Conservation (phyloP, 108 stramenopile genomes). For the Skeletonema tropicum region DNA sequence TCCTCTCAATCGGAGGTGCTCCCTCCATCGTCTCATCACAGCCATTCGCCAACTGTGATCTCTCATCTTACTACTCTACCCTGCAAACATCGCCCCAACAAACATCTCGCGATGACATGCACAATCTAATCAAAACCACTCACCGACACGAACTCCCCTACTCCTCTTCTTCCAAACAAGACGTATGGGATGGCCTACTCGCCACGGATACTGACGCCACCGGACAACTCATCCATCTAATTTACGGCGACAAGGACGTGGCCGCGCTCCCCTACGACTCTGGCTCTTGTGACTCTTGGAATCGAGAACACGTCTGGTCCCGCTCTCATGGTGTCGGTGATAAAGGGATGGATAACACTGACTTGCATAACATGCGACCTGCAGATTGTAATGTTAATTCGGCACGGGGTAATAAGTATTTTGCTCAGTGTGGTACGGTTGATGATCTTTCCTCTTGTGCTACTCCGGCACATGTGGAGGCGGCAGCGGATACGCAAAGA, state of each 20-base stretch:
- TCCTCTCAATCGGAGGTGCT: background rate
- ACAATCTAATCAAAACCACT: slow-evolving; percentile 42
- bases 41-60: slow-evolving; percentile 16
- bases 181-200: slow-evolving; percentile 71
- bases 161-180: slow-evolving; percentile 41
- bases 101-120: slow-evolving; percentile 24
- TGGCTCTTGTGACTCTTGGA: slow-evolving; percentile 63
- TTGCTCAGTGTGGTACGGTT: slow-evolving; percentile 47
- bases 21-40: slow-evolving; percentile 2
- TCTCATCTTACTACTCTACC: slow-evolving; percentile 27
- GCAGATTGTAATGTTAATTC: slow-evolving; percentile 72
- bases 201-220: slow-evolving; percentile 53
- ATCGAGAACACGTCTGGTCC: slow-evolving; percentile 78
- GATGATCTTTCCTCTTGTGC: slow-evolving; percentile 23
- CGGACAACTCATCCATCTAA: slow-evolving; percentile 41
- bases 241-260: slow-evolving; percentile 45
- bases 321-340: slow-evolving; percentile 39
- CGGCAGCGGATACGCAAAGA: slow-evolving; percentile 43
- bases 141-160: slow-evolving; percentile 61
- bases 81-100: background rate
- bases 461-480: slow-evolving; percentile 48
- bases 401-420: slow-evolving; percentile 60
- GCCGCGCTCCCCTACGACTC: slow-evolving; percentile 28
- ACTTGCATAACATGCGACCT: slow-evolving; percentile 71
- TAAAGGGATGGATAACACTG: slow-evolving; percentile 43